Evolutionary conservation across 352 stramenopile genomes (phyloP).

Genomic region (Pythium insidiosum): DNA sequence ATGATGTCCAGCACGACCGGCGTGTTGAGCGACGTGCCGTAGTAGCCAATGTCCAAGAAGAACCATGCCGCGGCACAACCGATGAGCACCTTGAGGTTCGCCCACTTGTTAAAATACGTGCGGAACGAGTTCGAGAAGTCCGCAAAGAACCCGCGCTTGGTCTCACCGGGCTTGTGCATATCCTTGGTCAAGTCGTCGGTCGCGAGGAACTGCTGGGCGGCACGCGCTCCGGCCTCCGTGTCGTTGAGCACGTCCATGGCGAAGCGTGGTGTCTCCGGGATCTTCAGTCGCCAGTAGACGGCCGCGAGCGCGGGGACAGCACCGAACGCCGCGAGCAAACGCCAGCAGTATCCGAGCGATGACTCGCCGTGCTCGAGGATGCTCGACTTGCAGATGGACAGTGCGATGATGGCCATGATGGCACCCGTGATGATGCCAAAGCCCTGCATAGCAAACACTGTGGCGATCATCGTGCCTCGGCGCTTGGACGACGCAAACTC

Average conservation of each 20-base stretch:
- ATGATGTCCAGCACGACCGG: no score
- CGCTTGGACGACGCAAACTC: no score
- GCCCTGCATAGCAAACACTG: no score
- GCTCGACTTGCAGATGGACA: no score
- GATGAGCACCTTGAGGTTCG: no score
- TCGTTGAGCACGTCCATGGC: slow-evolving; percentile 36
- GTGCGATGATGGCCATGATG: slow-evolving; percentile 27
- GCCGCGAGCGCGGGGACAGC: slow-evolving; percentile 26
- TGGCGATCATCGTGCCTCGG: no score
- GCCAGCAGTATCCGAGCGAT: slow-evolving; percentile 38
- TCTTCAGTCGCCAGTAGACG: slow-evolving; percentile 41
- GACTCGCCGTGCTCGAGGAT: slow-evolving; percentile 25
- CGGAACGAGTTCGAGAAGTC: slow-evolving; percentile 27
- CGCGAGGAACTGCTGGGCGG: slow-evolving; percentile 23
- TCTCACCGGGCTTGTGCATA: slow-evolving; percentile 34
- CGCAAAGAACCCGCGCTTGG: slow-evolving; percentile 27
- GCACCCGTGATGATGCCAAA: no score
- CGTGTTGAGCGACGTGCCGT: no score
- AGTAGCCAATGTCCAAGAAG: no score
- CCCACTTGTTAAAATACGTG: no score
- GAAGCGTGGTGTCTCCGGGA: slow-evolving; percentile 32
- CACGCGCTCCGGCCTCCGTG: no score
- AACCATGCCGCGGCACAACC: no score
- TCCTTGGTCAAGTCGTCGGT: slow-evolving; percentile 27
- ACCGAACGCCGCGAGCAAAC: slow-evolving; percentile 29